phyloP scores from a whole-genome alignment of 169 alveolate species.

The Theileria orientalis region DNA sequence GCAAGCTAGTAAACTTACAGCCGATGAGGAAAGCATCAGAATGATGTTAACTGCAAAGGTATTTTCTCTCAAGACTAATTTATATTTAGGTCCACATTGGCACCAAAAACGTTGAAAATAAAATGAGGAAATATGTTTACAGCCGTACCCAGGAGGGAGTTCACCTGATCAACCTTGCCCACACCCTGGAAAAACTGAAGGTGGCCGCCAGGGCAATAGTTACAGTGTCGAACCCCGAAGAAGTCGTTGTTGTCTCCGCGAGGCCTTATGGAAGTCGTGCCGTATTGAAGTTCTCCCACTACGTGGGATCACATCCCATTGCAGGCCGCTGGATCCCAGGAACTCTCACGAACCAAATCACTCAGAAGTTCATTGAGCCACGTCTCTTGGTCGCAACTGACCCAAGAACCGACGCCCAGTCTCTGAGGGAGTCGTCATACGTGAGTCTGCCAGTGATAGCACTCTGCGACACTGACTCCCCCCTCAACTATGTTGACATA shows the following conservation, averaged over 20 bases:
- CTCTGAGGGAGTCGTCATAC: conserved; percentile 95
- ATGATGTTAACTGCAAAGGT: conserved; percentile 69
- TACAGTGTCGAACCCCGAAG: conserved; percentile 96
- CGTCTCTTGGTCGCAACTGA: conserved; percentile 97
- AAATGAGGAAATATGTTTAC: conserved; percentile 95
- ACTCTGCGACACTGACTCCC: conserved; percentile 97
- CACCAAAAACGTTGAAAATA: conserved; percentile 93
- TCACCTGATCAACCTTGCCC: conserved; percentile 93
- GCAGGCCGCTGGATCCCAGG: conserved; percentile 99
- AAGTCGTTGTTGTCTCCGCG: conserved; percentile 96
- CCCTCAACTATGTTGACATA: conserved; percentile 95
- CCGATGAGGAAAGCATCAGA: conserved; percentile 68
- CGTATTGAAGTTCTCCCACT: conserved; percentile 95
- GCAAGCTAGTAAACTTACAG: conserved; percentile 47
- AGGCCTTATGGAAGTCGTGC: conserved; percentile 97
- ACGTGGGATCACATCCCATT: conserved; percentile 94
- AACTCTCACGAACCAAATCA: conserved; percentile 96
- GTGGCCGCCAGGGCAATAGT: conserved; percentile 99
- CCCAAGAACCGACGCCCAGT: conserved; percentile 97
- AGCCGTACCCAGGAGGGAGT: conserved; percentile 96
- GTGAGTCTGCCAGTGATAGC: conserved; percentile 98
- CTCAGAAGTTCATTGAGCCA: conserved; percentile 97
- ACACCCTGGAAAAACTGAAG: conserved; percentile 97
- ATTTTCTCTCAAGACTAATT: not conserved
- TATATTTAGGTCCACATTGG: conserved; percentile 91